Conservation (phyloP, 768 basidiomycete genomes). For the Dentipellis sp. region DNA sequence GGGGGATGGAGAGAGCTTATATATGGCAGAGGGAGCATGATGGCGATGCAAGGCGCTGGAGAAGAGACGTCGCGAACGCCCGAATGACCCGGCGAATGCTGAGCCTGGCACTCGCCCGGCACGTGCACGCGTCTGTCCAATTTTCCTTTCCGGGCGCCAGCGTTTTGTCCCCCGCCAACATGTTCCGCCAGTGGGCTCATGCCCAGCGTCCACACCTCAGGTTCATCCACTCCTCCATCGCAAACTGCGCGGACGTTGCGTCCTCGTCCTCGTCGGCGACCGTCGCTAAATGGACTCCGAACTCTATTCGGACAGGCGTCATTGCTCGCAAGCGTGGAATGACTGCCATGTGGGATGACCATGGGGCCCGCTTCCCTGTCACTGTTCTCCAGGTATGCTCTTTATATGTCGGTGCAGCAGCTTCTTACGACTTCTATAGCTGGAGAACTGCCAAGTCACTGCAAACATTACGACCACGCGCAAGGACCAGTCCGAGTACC, state of each 20-base stretch:
- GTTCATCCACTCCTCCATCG: constrained; percentile 38
- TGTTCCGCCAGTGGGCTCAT: constrained; percentile 39
- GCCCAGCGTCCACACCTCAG: constrained; percentile 28
- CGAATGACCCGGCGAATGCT: too few species aligned
- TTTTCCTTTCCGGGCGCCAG: not conserved
- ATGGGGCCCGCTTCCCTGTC: constrained; percentile 81
- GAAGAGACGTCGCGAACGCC: too few species aligned
- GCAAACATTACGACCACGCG: constrained; percentile 62
- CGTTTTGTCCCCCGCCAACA: not conserved
- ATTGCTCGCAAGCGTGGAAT: constrained; percentile 95
- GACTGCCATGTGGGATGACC: constrained; percentile 87
- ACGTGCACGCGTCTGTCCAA: not conserved
- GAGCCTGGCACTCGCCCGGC: too few species aligned
- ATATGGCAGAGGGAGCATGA: too few species aligned
- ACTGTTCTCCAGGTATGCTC: constrained; percentile 77
- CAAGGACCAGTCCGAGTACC: constrained; percentile 63
- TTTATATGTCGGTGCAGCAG: not conserved
- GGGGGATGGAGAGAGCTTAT: too few species aligned
- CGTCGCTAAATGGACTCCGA: constrained; percentile 67
- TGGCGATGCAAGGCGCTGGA: too few species aligned
- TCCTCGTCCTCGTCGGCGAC: constrained; percentile 14
- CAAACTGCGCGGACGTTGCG: constrained; percentile 23
- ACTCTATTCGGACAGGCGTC: constrained; percentile 81
- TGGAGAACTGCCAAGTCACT: constrained; percentile 87
- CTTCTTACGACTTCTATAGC: constrained; percentile 28